Percentiles rank a stretch among this genome's conserved stretches.
Conservation (phyloP, 192 early-diverging fungal species). For the Coemansia reversa region DNA sequence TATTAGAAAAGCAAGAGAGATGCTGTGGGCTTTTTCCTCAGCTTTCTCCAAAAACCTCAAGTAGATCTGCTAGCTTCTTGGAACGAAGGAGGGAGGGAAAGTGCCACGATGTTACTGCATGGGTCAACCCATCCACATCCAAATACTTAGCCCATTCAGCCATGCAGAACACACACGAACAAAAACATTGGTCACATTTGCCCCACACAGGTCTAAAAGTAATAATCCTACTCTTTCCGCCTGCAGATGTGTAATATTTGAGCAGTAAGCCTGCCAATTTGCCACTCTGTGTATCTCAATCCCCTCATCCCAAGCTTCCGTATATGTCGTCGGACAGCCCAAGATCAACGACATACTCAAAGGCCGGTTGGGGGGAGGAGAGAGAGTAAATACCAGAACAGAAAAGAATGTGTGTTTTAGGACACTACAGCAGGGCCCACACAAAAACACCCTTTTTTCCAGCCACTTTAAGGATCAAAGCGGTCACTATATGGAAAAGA, state of each 20-base stretch:
- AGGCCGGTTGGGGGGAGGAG: slow-evolving; percentile 4
- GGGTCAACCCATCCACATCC: neutral
- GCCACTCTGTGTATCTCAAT: neutral
- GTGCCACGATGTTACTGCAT: neutral
- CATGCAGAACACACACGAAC: neutral
- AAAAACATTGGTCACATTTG: neutral
- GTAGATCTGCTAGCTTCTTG: neutral
- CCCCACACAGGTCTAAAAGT: neutral
- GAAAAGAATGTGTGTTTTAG: neutral
- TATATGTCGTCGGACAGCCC: neutral
- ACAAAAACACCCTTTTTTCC: too few relatives aligned
- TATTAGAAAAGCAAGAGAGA: neutral
- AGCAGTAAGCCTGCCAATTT: neutral
- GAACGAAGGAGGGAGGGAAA: neutral
- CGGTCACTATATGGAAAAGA: too few relatives aligned
- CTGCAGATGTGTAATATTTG: neutral
- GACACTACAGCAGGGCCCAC: neutral
- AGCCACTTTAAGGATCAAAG: neutral
- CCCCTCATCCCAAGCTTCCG: neutral
- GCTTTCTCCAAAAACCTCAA: neutral
- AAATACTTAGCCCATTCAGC: neutral
- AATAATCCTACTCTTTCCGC: neutral
- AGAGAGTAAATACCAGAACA: neutral
- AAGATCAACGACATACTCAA: neutral
- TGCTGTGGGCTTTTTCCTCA: too few relatives aligned